Evolutionary conservation across 2,329 filamentous ascomycete genomes (phyloP).

Genomic region (Aspergillus aculeatinus): DNA sequence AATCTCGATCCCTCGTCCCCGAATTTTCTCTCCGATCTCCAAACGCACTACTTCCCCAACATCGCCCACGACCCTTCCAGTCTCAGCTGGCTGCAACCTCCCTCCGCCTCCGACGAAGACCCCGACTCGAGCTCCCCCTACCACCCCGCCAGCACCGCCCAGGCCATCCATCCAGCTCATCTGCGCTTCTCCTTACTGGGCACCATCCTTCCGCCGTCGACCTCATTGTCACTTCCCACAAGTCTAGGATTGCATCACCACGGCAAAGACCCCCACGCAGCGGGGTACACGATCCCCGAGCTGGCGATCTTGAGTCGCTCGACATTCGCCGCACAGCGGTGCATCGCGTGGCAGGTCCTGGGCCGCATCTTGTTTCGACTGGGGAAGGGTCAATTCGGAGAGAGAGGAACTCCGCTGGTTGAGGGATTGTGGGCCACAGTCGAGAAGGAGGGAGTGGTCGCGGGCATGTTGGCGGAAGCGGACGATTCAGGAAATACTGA

Average conservation of each 20-base stretch:
- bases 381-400: slow-evolving; percentile 68
- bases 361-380: slow-evolving; percentile 82
- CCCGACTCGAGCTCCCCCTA: slow-evolving; percentile 74
- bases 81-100: slow-evolving; percentile 85
- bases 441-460: slow-evolving; percentile 72
- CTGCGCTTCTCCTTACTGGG: slow-evolving; percentile 90
- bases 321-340: slow-evolving; percentile 80
- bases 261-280: slow-evolving; percentile 84
- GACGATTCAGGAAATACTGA: slow-evolving; percentile 46
- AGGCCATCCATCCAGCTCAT: slow-evolving; percentile 64
- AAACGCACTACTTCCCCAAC: slow-evolving; percentile 89
- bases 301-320: slow-evolving; percentile 77
- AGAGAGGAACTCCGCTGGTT: slow-evolving; percentile 62
- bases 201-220: slow-evolving; percentile 72
- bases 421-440: slow-evolving; percentile 81
- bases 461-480: slow-evolving; percentile 75
- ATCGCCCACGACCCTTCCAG: slow-evolving; percentile 81
- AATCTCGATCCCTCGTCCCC: slow-evolving; percentile 81
- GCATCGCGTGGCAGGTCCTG: slow-evolving; percentile 86
- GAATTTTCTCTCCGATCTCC: slow-evolving; percentile 78
- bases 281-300: slow-evolving; percentile 90
- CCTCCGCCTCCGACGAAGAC: slow-evolving; percentile 59
- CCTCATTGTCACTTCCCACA: slow-evolving; percentile 70
- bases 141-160: slow-evolving; percentile 69
- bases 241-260: slow-evolving; percentile 89